Evolutionary conservation across 2,329 filamentous ascomycete genomes (phyloP).

Genomic region (Ceratocystiopsis minuta): DNA sequence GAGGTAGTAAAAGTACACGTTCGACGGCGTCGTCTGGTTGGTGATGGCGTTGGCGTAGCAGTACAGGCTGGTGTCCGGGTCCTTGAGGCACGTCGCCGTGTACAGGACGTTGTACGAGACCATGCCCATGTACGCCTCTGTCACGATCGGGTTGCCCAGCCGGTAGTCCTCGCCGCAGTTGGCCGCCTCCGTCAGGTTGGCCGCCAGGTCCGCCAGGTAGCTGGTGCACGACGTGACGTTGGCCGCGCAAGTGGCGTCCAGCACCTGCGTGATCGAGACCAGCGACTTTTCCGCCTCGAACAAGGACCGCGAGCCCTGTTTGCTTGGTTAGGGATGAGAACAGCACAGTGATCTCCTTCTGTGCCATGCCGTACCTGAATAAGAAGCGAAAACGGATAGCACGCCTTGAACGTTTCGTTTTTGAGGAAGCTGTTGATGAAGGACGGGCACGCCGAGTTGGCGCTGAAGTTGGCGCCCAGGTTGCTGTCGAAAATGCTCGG

Average conservation of each 20-base stretch:
- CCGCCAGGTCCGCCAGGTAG: constrained; percentile 47
- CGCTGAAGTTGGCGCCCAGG: constrained; percentile 42
- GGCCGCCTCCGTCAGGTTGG: constrained; percentile 38
- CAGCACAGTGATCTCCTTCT: not conserved
- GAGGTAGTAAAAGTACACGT: constrained; percentile 71
- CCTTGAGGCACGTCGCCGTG: constrained; percentile 60
- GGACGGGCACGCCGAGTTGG: constrained; percentile 34
- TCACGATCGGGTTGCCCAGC: constrained; percentile 48
- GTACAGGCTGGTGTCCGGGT: constrained; percentile 48
- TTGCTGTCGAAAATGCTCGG: constrained; percentile 52
- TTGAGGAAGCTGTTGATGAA: constrained; percentile 53
- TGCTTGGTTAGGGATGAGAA: constrained; percentile 8
- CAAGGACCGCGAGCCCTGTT: constrained; percentile 63
- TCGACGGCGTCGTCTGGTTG: constrained; percentile 49
- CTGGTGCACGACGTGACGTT: constrained; percentile 45
- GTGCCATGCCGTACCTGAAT: constrained; percentile 40
- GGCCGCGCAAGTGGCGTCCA: constrained; percentile 61
- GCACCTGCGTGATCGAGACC: constrained; percentile 53
- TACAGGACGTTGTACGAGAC: constrained; percentile 63
- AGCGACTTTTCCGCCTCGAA: constrained; percentile 61
- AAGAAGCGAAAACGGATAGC: constrained; percentile 71
- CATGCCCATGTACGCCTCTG: constrained; percentile 59
- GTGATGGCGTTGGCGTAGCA: constrained; percentile 72
- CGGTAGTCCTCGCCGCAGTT: constrained; percentile 59
- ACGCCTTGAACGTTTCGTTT: constrained; percentile 49